Evolutionary conservation across 2,329 filamentous ascomycete species (phyloP), one percentile per base, ranked within the genome.

Genomic region (Emmonsiellopsis sp.): DNA sequence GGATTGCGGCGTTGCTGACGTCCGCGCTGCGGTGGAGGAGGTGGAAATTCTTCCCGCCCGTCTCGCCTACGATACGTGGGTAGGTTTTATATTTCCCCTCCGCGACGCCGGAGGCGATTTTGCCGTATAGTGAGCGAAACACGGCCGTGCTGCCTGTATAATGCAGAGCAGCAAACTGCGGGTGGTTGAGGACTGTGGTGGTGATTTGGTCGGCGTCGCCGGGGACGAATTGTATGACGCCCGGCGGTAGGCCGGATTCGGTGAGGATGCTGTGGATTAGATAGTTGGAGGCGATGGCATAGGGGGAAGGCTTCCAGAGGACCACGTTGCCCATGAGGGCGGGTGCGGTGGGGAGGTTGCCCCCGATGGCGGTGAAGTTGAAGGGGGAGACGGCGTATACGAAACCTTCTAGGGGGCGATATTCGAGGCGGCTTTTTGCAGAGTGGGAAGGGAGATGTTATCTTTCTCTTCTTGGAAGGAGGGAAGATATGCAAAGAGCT

Each of bases 361-460:
- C 92, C 9, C 84, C 90, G 62, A 97, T 95, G 58, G 91, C 91
- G 21, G 91, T 96, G 74, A 97, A 97, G 77, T 97, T 97, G 80
- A 96, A 97, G 43, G 91, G 91, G 55, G 85, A 88, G 62, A 96
- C 83, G 37, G 91, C 92, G 68, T 96, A 96, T 57, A 97, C 89
- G 70, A 97, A 96, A 14, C 91, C 91, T 71, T 97, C 91, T 2
- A 97, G 81, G 14, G 92, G 85, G 40, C 91, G 81, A 77, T 95
- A 84, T 73, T 96, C 91, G 56, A 90, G 80, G 42, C 91, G 83
- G 73, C 77, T 79, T 55, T 7, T 14, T 21, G 21, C 21, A 27
- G 21, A 27, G 21, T 11, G 21, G 3, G 45, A 40, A 49, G 34
- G 33, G 33, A 1, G 47, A 21, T 4, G 27, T 34, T n/a, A 32